phyloP scores from a whole-genome alignment of 768 basidiomycete genomes.

The Calocybe gangraenosa region DNA sequence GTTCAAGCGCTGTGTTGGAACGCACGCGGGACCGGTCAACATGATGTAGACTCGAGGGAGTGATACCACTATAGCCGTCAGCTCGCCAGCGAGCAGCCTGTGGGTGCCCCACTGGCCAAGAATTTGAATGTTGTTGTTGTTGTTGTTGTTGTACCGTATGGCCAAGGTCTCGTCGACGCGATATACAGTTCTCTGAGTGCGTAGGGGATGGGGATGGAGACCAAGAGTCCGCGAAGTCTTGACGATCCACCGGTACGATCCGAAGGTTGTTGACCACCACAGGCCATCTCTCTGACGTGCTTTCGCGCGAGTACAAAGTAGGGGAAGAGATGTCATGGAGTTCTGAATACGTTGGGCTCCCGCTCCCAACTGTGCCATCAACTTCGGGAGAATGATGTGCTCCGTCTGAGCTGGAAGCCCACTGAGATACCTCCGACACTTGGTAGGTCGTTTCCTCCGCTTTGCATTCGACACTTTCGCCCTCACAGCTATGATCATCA shows the following conservation, averaged over 20 bases:
- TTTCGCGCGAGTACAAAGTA: constrained; percentile 24
- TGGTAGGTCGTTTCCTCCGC: constrained; percentile 43
- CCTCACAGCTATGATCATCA: constrained; percentile 10
- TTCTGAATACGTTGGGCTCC: constrained; percentile 28
- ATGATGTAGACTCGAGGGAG: constrained; percentile 20
- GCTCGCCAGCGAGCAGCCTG: constrained; percentile 38
- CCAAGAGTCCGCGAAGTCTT: constrained; percentile 20
- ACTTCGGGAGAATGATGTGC: constrained; percentile 28
- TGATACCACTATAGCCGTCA: constrained; percentile 23
- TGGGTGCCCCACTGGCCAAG: constrained; percentile 33
- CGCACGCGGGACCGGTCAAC: constrained; percentile 35
- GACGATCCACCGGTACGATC: constrained; percentile 21
- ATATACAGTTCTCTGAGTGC: constrained; percentile 20
- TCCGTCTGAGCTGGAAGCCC: constrained; percentile 26
- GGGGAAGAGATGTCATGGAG: constrained; percentile 19
- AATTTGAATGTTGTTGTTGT: constrained; percentile 21
- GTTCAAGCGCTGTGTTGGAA: constrained; percentile 34
- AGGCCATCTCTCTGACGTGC: constrained; percentile 26
- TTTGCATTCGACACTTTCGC: constrained; percentile 46
- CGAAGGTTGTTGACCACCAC: constrained; percentile 24
- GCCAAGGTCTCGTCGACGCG: constrained; percentile 29
- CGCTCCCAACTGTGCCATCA: constrained; percentile 28
- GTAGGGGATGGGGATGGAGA: constrained; percentile 23
- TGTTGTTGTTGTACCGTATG: constrained; percentile 17
- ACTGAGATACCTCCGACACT: constrained; percentile 34